Percentiles rank a stretch among this genome's conserved stretches.
Conservation (phyloP, 768 basidiomycete genomes). For the Hydnomerulius pinastri region DNA sequence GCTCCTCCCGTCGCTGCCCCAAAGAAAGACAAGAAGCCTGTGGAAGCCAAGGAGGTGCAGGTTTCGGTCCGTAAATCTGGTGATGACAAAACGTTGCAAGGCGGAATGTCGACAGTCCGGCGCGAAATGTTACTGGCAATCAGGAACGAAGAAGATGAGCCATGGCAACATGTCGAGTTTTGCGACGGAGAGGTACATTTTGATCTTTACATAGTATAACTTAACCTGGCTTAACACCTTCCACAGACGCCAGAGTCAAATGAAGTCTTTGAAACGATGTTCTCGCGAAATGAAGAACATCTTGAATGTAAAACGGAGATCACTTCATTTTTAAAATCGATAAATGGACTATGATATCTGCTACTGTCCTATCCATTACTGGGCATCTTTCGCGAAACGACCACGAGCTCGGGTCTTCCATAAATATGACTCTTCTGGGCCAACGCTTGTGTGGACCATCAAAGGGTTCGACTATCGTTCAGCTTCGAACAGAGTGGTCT, state of each 20-base stretch:
- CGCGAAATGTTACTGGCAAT: conserved; percentile 79
- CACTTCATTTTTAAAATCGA: conserved; percentile 57
- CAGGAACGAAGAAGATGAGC: conserved; percentile 75
- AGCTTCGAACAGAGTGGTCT: conserved; percentile 3
- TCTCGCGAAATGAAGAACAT: conserved; percentile 54
- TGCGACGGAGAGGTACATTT: conserved; percentile 60
- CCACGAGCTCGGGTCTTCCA: not conserved
- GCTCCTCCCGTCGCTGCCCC: conserved; percentile 40
- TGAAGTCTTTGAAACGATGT: conserved; percentile 58
- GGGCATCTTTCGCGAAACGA: not conserved
- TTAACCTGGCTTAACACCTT: conserved; percentile 10
- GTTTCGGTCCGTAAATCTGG: conserved; percentile 66
- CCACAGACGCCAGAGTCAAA: conserved; percentile 60
- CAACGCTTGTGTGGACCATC: too few species aligned
- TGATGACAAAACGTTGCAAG: conserved; percentile 65
- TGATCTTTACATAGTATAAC: not conserved
- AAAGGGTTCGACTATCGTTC: too few species aligned
- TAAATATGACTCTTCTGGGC: too few species aligned
- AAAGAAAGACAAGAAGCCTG: conserved; percentile 61
- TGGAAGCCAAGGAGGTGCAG: conserved; percentile 75
- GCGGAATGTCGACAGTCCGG: conserved; percentile 67
- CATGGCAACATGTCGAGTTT: conserved; percentile 70
- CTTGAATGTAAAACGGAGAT: conserved; percentile 59
- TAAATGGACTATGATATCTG: conserved; percentile 48
- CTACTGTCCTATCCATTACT: not conserved